Conservation (phyloP, 176 grass and related monocot genomes). For the Thinopyrum elongatum region DNA sequence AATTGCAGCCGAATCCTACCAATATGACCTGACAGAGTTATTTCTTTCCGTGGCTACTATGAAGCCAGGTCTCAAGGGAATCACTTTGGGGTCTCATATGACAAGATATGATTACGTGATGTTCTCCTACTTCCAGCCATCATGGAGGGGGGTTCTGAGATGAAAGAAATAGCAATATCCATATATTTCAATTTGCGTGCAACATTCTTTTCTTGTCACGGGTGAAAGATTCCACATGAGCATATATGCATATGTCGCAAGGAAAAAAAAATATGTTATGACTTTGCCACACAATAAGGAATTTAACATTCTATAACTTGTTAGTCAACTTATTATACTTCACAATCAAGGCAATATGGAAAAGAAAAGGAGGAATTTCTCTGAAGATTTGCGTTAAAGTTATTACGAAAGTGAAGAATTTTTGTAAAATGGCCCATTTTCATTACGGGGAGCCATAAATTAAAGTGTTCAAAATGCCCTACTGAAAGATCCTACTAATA, state of each 20-base stretch:
- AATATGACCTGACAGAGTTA: neutral
- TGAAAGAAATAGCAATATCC: neutral
- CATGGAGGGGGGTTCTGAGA: neutral
- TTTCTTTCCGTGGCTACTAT: neutral
- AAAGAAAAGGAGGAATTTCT: neutral
- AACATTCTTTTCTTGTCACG: neutral
- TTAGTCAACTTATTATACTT: neutral
- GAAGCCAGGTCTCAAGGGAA: constrained; percentile 17
- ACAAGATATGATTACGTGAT: neutral
- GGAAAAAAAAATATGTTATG: no score
- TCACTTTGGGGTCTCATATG: neutral
- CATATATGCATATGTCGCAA: neutral
- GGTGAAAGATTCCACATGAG: neutral
- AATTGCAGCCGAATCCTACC: neutral
- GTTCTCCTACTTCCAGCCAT: constrained; percentile 15
- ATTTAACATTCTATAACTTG: neutral
- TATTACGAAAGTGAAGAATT: neutral
- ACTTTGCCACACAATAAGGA: no score
- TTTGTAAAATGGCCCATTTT: neutral
- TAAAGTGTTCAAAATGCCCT: neutral
- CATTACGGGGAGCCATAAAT: no score
- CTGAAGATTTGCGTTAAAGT: neutral
- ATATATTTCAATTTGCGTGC: neutral
- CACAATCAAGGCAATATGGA: neutral
- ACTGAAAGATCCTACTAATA: neutral